These are phyloP conservation scores for Apiotrichum akiyoshidainum DNA, from an alignment of 1,284 basidiomycete species.

Conservation along the genomic window DNA sequence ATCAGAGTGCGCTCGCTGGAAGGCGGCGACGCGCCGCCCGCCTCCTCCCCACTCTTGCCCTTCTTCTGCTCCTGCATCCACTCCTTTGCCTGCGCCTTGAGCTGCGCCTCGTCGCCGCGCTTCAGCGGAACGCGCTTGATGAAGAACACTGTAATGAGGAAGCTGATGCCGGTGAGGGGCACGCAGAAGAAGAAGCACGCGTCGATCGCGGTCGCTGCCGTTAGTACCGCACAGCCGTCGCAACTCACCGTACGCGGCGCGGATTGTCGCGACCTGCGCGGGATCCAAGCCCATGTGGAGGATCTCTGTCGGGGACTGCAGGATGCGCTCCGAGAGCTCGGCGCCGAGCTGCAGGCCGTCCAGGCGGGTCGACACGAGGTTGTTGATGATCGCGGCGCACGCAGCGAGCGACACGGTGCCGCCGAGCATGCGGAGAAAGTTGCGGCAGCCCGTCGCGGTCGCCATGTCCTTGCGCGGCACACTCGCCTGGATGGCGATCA, in stretches of 20 bases:
- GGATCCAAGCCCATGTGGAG: slow-evolving; percentile 14
- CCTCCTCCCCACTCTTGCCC: not conserved
- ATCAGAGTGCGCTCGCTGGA: slow-evolving; percentile 1
- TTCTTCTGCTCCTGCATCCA: slow-evolving; percentile 27
- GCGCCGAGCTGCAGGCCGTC: not conserved
- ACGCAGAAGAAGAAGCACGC: slow-evolving; percentile 35
- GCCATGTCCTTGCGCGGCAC: slow-evolving; percentile 37
- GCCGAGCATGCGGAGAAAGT: slow-evolving; percentile 39
- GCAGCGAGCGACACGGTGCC: slow-evolving; percentile 25
- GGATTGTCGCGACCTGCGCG: slow-evolving; percentile 16
- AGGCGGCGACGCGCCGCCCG: not conserved
- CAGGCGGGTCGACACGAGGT: slow-evolving; percentile 25
- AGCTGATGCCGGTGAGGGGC: slow-evolving; percentile 30
- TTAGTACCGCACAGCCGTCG: no score
- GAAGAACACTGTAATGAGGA: slow-evolving; percentile 36
- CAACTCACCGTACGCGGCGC: slow-evolving; percentile 29
- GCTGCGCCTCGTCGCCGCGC: slow-evolving; percentile 33
- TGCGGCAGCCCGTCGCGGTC: slow-evolving; percentile 35
- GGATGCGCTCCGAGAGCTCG: slow-evolving; percentile 11
- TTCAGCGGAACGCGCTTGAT: slow-evolving; percentile 29
- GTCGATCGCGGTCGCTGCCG: slow-evolving; percentile 22
- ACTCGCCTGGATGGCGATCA: slow-evolving; percentile 56
- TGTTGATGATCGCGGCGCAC: slow-evolving; percentile 32
- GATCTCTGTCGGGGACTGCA: slow-evolving; percentile 31
- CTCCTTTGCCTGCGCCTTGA: slow-evolving; percentile 30